A percentile compares a stretch with the other conserved stretches of the same genome.
These are phyloP conservation scores for Abelmoschus esculentus DNA, from an alignment of 345 rosid genomes.

Conservation along the genomic window DNA sequence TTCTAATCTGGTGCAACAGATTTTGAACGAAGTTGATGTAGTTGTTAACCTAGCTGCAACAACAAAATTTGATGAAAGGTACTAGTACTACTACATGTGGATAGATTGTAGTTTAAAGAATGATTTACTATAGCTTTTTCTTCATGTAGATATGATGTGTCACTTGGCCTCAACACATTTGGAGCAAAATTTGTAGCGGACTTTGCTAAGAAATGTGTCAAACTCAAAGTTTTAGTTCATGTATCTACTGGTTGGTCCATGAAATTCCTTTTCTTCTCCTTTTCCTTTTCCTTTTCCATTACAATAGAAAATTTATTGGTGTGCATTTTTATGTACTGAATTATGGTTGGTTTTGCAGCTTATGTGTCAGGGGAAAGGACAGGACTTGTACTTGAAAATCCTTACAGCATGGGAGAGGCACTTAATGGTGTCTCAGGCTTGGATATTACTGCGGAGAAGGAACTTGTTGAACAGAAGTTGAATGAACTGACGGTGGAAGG, in stretches of 20 bases:
- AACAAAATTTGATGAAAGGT: slow-evolving; percentile 72
- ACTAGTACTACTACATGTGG: slow-evolving; percentile 9
- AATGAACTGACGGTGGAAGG: slow-evolving; percentile 28
- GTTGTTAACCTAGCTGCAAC: slow-evolving; percentile 66
- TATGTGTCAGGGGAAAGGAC: slow-evolving; percentile 49
- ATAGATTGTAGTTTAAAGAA: neutral
- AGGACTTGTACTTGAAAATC: slow-evolving; percentile 40
- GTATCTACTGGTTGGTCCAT: slow-evolving; percentile 49
- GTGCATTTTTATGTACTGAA: neutral
- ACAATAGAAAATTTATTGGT: neutral
- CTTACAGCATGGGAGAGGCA: slow-evolving; percentile 44
- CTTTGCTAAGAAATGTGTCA: slow-evolving; percentile 52
- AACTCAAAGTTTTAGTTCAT: slow-evolving; percentile 41
- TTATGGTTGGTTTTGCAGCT: slow-evolving; percentile 30
- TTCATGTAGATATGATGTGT: slow-evolving; percentile 49
- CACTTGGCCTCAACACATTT: slow-evolving; percentile 47
- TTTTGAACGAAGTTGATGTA: slow-evolving; percentile 41
- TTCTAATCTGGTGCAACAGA: slow-evolving; percentile 28
- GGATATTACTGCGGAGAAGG: slow-evolving; percentile 43
- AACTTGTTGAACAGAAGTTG: slow-evolving; percentile 34
- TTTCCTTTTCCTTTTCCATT: neutral
- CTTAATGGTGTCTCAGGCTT: slow-evolving; percentile 41
- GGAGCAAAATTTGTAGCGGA: slow-evolving; percentile 46
- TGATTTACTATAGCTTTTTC: too few relatives aligned
- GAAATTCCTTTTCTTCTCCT: neutral